Conservation (phyloP, 2,329 filamentous ascomycete species). For the Aureobasidium sp. region DNA sequence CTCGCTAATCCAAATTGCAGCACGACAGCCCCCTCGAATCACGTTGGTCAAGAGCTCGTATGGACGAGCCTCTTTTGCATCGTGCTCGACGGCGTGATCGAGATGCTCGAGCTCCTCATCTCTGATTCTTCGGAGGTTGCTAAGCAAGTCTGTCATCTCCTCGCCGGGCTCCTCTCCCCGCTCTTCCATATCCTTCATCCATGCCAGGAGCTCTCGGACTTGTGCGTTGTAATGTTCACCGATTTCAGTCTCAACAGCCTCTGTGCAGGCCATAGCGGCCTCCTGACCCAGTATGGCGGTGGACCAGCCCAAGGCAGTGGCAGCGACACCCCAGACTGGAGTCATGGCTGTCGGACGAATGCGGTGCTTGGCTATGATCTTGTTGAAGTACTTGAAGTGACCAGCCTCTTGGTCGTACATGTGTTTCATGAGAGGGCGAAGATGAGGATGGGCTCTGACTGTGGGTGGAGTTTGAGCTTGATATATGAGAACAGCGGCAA, state of each 20-base stretch:
- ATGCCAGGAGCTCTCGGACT: conserved; percentile 72
- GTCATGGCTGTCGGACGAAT: conserved; percentile 90
- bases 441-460: conserved; percentile 71
- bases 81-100: conserved; percentile 89
- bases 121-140: conserved; percentile 71
- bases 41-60: conserved; percentile 83
- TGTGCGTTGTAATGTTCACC: conserved; percentile 93
- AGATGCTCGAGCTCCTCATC: conserved; percentile 97
- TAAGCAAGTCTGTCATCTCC: conserved; percentile 67
- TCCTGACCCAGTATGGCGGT: conserved; percentile 86
- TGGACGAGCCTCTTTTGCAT: conserved; percentile 81
- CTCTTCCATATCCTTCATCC: conserved; percentile 67
- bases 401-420: conserved; percentile 96
- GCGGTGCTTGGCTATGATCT: conserved; percentile 73
- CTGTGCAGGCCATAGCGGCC: conserved; percentile 96
- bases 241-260: conserved; percentile 97
- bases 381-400: conserved; percentile 81
- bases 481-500: conserved; percentile 95
- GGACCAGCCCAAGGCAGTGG: conserved; percentile 77
- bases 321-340: conserved; percentile 76
- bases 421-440: conserved; percentile 86
- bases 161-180: conserved; percentile 73
- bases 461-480: conserved; percentile 79
- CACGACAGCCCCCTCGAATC: conserved; percentile 82
- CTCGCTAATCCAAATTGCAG: conserved; percentile 89